Conservation (phyloP, 352 stramenopile species). For the Pythium sukuiense region DNA sequence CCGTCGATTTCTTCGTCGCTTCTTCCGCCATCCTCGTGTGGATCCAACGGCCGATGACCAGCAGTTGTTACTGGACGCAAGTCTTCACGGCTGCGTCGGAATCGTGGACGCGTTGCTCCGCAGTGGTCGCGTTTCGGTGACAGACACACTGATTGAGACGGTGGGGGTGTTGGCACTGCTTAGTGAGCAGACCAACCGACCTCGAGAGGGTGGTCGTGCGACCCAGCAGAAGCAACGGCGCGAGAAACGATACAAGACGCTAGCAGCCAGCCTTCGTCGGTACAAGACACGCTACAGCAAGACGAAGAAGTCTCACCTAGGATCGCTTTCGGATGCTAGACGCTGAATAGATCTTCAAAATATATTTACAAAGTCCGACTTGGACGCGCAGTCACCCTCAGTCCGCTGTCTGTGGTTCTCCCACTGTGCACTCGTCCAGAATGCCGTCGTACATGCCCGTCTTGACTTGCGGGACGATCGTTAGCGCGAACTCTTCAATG, state of each 20-base stretch:
- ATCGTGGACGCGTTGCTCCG: slow-evolving; percentile 22
- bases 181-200: neutral
- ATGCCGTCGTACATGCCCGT: slow-evolving; percentile 25
- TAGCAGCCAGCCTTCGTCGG: neutral
- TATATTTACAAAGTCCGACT: slow-evolving; percentile 13
- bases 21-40: slow-evolving; percentile 20
- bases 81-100: neutral
- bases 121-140: slow-evolving; percentile 6
- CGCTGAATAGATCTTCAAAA: neutral
- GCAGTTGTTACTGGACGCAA: slow-evolving; percentile 23
- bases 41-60: slow-evolving; percentile 17
- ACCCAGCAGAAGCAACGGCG: neutral
- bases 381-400: neutral
- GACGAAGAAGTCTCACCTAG: neutral
- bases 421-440: slow-evolving; percentile 11
- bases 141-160: slow-evolving; percentile 1
- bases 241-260: neutral
- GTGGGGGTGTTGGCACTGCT: slow-evolving; percentile 8
- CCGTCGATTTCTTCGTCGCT: slow-evolving; percentile 20
- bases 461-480: slow-evolving; percentile 23
- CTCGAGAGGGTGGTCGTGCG: neutral
- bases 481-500: slow-evolving; percentile 24
- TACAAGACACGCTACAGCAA: neutral
- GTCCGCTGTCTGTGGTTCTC: neutral
- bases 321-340: neutral